Evolutionary conservation across 768 basidiomycete genomes (phyloP).

Genomic region (Boletus rex-veris): DNA sequence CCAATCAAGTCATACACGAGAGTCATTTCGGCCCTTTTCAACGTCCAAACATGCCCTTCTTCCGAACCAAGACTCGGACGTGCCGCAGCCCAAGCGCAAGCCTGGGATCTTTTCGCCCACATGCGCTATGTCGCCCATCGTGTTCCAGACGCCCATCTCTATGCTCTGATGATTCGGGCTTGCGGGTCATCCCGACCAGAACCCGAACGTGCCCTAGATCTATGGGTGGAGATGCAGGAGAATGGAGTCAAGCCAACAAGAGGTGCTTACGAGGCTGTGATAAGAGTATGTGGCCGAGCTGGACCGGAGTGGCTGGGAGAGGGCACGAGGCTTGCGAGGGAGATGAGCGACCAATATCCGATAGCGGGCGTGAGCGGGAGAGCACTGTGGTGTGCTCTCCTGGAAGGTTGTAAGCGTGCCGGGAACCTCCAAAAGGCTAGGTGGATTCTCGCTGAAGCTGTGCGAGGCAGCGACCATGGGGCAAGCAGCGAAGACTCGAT

Average conservation of each 20-base stretch:
- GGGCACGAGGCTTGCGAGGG: slow-evolving; percentile 76
- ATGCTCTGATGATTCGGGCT: slow-evolving; percentile 82
- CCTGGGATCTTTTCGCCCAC: slow-evolving; percentile 93
- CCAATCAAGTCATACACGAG: slow-evolving; percentile 75
- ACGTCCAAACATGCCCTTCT: slow-evolving; percentile 35
- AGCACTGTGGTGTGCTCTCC: slow-evolving; percentile 74
- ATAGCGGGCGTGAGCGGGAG: slow-evolving; percentile 36
- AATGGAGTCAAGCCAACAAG: slow-evolving; percentile 57
- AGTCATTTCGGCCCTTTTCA: slow-evolving; percentile 57
- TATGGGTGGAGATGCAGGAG: slow-evolving; percentile 93
- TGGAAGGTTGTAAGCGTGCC: slow-evolving; percentile 84
- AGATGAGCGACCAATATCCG: slow-evolving; percentile 77
- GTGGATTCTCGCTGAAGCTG: slow-evolving; percentile 89
- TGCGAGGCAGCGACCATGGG: slow-evolving; percentile 18
- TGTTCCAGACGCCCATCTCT: slow-evolving; percentile 65
- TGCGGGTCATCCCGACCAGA: slow-evolving; percentile 69
- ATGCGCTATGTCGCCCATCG: slow-evolving; percentile 96
- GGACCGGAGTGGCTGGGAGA: slow-evolving; percentile 72
- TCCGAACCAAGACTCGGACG: slow-evolving; percentile 26
- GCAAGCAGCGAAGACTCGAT: slow-evolving; percentile 29
- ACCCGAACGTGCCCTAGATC: slow-evolving; percentile 87
- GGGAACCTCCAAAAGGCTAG: slow-evolving; percentile 81
- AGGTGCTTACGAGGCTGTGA: slow-evolving; percentile 76
- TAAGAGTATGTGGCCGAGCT: slow-evolving; percentile 72
- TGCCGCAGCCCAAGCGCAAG: slow-evolving; percentile 63